Evolutionary conservation across 768 basidiomycete genomes (phyloP), one percentile per base, ranked within the genome.

Genomic region (Leccinum fibrillosum): DNA sequence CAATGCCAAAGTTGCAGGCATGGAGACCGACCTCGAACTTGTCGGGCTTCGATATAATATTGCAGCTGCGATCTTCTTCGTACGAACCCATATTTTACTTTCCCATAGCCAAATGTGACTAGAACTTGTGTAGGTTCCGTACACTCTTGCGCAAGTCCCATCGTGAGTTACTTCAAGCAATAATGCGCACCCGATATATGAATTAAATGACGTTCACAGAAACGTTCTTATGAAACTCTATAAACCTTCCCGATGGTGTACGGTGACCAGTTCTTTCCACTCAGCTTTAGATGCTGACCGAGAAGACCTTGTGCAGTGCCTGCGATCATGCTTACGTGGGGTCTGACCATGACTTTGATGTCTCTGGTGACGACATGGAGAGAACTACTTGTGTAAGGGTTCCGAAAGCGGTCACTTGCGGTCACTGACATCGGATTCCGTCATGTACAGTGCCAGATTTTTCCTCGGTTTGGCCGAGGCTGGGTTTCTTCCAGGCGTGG

Each of bases 391-490:
- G 63, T 57, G 75, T 78, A 61, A 57, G 77, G 12, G 11, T 30
- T 44, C 13, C 15, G 37, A 44, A 42, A 17, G 15, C 26, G 15
- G 0, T 17, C 21, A 4, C 3, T 15, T 6, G 32, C 2, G 6
- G 23, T 26, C 7, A 19, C 57, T 67, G 42, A 69, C 15, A 1
- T 19, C 32, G 7, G 26, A 53, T 39, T 53, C 5, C 21, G 7
- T 8, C 17, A 2, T 32, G 7, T 34, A 11, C 56, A 79, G 76
- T 7, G 67, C 71, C 21, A 70, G 80, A 19, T 6, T 76, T 49
- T 77, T 82, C 64, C 74, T 82, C 10, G 82, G 80, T 17, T 55
- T 80, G 35, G 68, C 78, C 15, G 81, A 82, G 59, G 72, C 76
- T 28, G 82, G 82, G 49, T 61, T 79, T 11, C 69, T 75, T 50